These are phyloP conservation scores for Colletotrichum euphorbiae DNA, from an alignment of 2,329 filamentous ascomycete genomes.

Conservation along the genomic window DNA sequence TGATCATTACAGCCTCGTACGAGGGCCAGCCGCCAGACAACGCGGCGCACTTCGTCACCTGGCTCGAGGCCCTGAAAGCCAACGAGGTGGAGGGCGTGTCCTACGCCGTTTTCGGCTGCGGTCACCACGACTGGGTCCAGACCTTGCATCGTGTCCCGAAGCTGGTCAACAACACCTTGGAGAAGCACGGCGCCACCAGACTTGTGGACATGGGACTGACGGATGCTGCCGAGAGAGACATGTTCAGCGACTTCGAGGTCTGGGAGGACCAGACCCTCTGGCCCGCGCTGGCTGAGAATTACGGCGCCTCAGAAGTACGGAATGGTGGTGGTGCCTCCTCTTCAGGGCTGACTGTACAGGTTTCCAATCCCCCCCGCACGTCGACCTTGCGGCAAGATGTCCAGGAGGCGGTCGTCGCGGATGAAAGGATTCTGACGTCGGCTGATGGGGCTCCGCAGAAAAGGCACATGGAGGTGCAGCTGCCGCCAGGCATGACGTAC, in stretches of 20 bases:
- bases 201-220: conserved; percentile 63
- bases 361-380: conserved; percentile 65
- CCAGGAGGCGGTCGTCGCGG: conserved; percentile 67
- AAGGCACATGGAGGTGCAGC: conserved; percentile 73
- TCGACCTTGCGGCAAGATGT: conserved; percentile 71
- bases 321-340: conserved; percentile 29
- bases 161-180: conserved; percentile 67
- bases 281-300: conserved; percentile 61
- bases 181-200: conserved; percentile 48
- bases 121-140: conserved; percentile 63
- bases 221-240: conserved; percentile 72
- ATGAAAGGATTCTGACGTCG: conserved; percentile 61
- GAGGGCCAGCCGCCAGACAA: conserved; percentile 79
- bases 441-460: conserved; percentile 67
- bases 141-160: conserved; percentile 78
- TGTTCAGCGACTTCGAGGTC: conserved; percentile 74
- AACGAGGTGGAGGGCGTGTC: conserved; percentile 65
- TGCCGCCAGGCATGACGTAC: conserved; percentile 75
- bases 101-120: conserved; percentile 78
- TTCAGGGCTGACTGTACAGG: conserved; percentile 56
- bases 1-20: conserved; percentile 75
- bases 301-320: conserved; percentile 58
- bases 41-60: conserved; percentile 72
- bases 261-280: conserved; percentile 72
- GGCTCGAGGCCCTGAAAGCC: conserved; percentile 63